These are phyloP conservation scores for Penicillium crustosum DNA, from an alignment of 2,329 filamentous ascomycete species.

Conservation along the genomic window DNA sequence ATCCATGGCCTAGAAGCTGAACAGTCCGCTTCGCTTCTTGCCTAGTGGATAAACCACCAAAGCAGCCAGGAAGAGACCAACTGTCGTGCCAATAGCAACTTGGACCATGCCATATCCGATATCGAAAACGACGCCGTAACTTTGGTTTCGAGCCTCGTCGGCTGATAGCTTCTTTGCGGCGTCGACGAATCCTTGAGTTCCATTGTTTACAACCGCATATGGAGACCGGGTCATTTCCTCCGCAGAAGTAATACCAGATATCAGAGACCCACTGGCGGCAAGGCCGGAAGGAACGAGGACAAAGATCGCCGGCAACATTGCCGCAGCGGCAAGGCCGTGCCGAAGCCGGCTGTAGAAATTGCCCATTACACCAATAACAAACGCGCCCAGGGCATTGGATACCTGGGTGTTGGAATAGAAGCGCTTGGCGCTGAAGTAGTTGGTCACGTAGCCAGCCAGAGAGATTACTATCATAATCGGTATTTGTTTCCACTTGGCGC, in stretches of 20 bases:
- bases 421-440: constrained; percentile 67
- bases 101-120: constrained; percentile 51
- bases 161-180: constrained; percentile 36
- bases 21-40: constrained; percentile 48
- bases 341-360: constrained; percentile 72
- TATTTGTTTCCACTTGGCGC: constrained; percentile 75
- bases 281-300: constrained; percentile 62
- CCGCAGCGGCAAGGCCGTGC: constrained; percentile 78
- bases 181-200: constrained; percentile 25
- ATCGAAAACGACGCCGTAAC: constrained; percentile 44
- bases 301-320: constrained; percentile 85
- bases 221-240: constrained; percentile 50
- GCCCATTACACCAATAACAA: constrained; percentile 73
- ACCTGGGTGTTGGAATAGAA: constrained; percentile 72
- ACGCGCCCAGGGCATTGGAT: constrained; percentile 72
- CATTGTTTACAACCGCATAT: constrained; percentile 27
- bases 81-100: constrained; percentile 49
- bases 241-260: constrained; percentile 57
- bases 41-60: constrained; percentile 49
- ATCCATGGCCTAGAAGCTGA: constrained; percentile 41
- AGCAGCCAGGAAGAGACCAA: constrained; percentile 48
- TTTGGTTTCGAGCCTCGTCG: constrained; percentile 36
- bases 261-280: constrained; percentile 56
- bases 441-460: constrained; percentile 71
- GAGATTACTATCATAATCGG: constrained; percentile 75